phyloP scores from a whole-genome alignment of 108 stramenopile species.

The Fragilariopsis cylindrus region DNA sequence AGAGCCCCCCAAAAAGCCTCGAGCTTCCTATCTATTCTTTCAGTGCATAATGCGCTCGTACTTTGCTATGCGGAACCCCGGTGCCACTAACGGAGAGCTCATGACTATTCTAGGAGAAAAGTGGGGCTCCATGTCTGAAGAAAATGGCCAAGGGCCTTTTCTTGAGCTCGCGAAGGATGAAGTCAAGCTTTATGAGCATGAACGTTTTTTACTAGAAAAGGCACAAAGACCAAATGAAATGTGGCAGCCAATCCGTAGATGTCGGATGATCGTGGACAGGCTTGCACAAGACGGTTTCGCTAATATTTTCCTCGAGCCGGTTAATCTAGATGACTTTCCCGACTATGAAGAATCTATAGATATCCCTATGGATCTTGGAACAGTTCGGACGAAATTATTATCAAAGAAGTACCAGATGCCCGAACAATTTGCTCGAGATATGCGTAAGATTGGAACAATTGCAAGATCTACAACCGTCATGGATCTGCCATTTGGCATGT shows the following conservation, averaged over 20 bases:
- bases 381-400: conserved; percentile 62
- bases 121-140: conserved; percentile 71
- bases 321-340: conserved; percentile 70
- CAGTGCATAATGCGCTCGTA: conserved; percentile 72
- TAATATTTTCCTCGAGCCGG: conserved; percentile 87
- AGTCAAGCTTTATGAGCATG: conserved; percentile 65
- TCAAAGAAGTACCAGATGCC: conserved; percentile 70
- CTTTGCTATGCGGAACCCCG: conserved; percentile 65
- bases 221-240: conserved; percentile 82
- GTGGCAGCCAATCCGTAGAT: conserved; percentile 88
- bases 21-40: conserved; percentile 84
- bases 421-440: conserved; percentile 86
- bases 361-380: conserved; percentile 90
- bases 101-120: conserved; percentile 78
- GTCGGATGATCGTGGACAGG: conserved; percentile 73
- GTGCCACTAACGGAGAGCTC: conserved; percentile 60
- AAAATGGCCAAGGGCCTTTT: conserved; percentile 65
- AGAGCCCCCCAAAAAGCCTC: conserved; percentile 85
- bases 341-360: conserved; percentile 86
- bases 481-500: conserved; percentile 91
- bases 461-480: conserved; percentile 90
- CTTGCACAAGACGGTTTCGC: conserved; percentile 71
- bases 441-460: conserved; percentile 91
- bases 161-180: conserved; percentile 77
- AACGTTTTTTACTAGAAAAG: conserved; percentile 67